Evolutionary conservation across 1,284 basidiomycete genomes (phyloP).

Genomic region (Hemileia vastatrix): DNA sequence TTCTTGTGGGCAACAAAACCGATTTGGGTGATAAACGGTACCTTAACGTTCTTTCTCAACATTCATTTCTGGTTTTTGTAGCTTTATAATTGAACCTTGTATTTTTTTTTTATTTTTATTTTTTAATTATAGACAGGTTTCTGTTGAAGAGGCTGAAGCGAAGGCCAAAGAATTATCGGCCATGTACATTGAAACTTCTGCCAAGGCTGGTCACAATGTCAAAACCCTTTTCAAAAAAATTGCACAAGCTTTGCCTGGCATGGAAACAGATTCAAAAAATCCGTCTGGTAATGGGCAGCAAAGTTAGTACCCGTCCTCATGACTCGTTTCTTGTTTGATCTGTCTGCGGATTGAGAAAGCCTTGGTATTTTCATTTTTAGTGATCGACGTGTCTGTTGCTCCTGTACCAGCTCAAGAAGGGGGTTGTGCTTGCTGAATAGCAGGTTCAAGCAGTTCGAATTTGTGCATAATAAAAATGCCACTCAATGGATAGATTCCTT

Average conservation of each 20-base stretch:
- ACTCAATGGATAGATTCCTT: too few relatives aligned
- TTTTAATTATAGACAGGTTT: constrained; percentile 69
- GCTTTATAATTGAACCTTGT: neutral
- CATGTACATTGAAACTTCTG: constrained; percentile 99
- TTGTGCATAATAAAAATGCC: too few relatives aligned
- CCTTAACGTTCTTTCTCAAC: neutral
- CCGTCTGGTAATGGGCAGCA: constrained; percentile 49
- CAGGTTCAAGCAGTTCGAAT: too few relatives aligned
- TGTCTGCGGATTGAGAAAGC: constrained; percentile 1
- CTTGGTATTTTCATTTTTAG: constrained; percentile 12
- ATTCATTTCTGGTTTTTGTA: neutral
- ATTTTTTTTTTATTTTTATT: constrained; percentile 8
- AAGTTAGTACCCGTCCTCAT: constrained; percentile 32
- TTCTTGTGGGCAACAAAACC: constrained; percentile 97
- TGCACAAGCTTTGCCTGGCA: constrained; percentile 91
- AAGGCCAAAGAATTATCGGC: constrained; percentile 86
- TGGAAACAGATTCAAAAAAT: constrained; percentile 66
- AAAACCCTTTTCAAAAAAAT: constrained; percentile 99
- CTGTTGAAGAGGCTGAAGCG: constrained; percentile 88
- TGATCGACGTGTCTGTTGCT: constrained; percentile 37
- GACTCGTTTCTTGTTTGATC: constrained; percentile 3
- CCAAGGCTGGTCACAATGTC: constrained; percentile 98
- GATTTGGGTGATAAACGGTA: constrained; percentile 87
- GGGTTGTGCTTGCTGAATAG: constrained; percentile 33
- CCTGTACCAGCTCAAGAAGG: constrained; percentile 32